Percentiles rank a stretch among this genome's conserved stretches.
phyloP scores from a whole-genome alignment of 2,329 filamentous ascomycete genomes.

The Chalaropsis ovoidea region DNA sequence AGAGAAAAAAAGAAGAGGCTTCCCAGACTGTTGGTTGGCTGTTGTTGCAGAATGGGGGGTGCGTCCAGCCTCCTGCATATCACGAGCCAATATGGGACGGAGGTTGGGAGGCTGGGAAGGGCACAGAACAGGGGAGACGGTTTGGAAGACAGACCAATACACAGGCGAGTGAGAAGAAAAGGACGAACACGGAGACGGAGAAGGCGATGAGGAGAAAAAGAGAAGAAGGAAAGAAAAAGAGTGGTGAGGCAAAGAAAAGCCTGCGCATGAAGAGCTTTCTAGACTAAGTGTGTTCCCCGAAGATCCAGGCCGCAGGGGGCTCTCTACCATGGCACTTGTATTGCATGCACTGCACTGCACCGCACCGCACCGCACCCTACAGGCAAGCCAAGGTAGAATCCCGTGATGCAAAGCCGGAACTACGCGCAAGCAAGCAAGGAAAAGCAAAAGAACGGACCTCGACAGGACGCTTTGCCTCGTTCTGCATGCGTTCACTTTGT shows the following conservation, averaged over 20 bases:
- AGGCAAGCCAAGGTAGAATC: neutral
- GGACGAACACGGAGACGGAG: neutral
- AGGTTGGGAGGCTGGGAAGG: conserved; percentile 12
- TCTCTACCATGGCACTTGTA: neutral
- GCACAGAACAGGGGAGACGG: neutral
- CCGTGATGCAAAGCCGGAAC: neutral
- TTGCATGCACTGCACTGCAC: neutral
- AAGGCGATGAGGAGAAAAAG: neutral
- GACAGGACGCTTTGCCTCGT: neutral
- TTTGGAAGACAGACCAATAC: neutral
- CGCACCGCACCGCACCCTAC: neutral
- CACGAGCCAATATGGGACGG: conserved; percentile 16
- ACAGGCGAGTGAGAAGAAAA: neutral
- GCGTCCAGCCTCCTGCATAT: conserved; percentile 15
- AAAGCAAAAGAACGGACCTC: neutral
- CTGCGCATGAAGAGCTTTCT: neutral
- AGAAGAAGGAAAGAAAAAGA: neutral
- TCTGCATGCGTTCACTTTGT: conserved; percentile 17
- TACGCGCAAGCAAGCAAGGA: neutral
- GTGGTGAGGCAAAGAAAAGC: too few relatives aligned
- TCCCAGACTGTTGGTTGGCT: neutral
- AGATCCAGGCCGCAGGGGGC: neutral
- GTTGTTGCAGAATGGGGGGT: neutral
- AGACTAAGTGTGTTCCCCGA: neutral
- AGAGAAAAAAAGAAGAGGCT: conserved; percentile 8